phyloP scores from a whole-genome alignment of 2,329 filamentous ascomycete genomes.

The Clonostachys rhizophaga region DNA sequence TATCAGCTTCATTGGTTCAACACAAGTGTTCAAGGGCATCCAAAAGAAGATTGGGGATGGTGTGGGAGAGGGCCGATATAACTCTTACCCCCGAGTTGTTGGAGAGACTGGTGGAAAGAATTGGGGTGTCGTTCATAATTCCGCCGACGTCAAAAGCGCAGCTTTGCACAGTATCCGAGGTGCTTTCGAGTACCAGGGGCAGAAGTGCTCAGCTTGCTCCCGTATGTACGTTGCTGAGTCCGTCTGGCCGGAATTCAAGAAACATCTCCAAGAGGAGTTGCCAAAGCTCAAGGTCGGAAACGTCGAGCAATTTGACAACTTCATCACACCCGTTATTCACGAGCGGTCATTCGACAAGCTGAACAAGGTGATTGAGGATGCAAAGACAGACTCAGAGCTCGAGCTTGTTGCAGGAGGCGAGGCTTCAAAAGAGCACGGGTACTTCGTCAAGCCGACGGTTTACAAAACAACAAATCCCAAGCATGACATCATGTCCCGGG shows the following conservation, averaged over 20 bases:
- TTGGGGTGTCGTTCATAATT: conserved; percentile 43
- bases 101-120: conserved; percentile 49
- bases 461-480: conserved; percentile 16
- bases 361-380: conserved; percentile 35
- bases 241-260: conserved; percentile 12
- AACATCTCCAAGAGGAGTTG: conserved; percentile 19
- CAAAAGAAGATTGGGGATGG: conserved; percentile 17
- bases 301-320: conserved; percentile 23
- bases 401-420: conserved; percentile 37
- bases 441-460: conserved; percentile 40
- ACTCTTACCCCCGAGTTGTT: conserved; percentile 34
- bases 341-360: conserved; percentile 38
- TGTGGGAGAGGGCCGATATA: conserved; percentile 15
- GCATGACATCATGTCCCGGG: background rate
- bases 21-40: conserved; percentile 22
- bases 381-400: conserved; percentile 31
- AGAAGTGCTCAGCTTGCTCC: conserved; percentile 46
- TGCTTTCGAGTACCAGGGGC: conserved; percentile 45
- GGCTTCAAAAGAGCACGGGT: conserved; percentile 33
- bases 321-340: conserved; percentile 45
- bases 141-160: conserved; percentile 39
- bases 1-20: conserved; percentile 24
- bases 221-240: conserved; percentile 50
- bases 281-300: conserved; percentile 9
- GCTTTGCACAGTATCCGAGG: conserved; percentile 39